phyloP scores from a whole-genome alignment of 2,329 filamentous ascomycete species.

The Penicillium olsonii region DNA sequence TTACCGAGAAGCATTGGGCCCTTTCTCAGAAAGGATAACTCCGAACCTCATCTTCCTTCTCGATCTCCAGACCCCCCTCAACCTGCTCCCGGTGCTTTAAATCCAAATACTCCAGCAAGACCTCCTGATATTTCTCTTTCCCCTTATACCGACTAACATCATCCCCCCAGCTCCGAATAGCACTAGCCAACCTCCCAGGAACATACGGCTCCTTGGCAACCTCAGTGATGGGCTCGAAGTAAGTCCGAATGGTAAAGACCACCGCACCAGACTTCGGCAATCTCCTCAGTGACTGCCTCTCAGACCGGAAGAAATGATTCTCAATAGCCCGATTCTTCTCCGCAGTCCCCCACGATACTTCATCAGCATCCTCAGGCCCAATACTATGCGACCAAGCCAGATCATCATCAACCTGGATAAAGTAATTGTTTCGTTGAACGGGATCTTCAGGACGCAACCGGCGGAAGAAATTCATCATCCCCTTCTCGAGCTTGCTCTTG shows the following conservation, averaged over 20 bases:
- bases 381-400: slow-evolving; percentile 77
- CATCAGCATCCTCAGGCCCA: slow-evolving; percentile 66
- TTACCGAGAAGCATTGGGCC: not conserved
- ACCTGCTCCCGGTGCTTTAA: slow-evolving; percentile 72
- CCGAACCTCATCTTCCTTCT: slow-evolving; percentile 60
- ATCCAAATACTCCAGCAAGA: slow-evolving; percentile 76
- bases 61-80: slow-evolving; percentile 63
- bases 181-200: slow-evolving; percentile 74
- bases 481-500: slow-evolving; percentile 69
- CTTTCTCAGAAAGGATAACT: slow-evolving; percentile 60
- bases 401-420: slow-evolving; percentile 79
- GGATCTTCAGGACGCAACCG: slow-evolving; percentile 68
- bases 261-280: slow-evolving; percentile 60
- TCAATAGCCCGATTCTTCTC: slow-evolving; percentile 72
- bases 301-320: slow-evolving; percentile 75
- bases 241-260: slow-evolving; percentile 77
- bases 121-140: slow-evolving; percentile 69
- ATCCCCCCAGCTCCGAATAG: slow-evolving; percentile 77
- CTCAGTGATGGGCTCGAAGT: slow-evolving; percentile 71
- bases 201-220: slow-evolving; percentile 73
- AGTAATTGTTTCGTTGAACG: slow-evolving; percentile 77
- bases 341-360: slow-evolving; percentile 72
- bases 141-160: slow-evolving; percentile 79
- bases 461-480: slow-evolving; percentile 80
- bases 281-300: slow-evolving; percentile 69